Base-by-base conservation (phyloP, 805 yeast genomes). In the Yamadazyma paraphyllophila region DNA sequence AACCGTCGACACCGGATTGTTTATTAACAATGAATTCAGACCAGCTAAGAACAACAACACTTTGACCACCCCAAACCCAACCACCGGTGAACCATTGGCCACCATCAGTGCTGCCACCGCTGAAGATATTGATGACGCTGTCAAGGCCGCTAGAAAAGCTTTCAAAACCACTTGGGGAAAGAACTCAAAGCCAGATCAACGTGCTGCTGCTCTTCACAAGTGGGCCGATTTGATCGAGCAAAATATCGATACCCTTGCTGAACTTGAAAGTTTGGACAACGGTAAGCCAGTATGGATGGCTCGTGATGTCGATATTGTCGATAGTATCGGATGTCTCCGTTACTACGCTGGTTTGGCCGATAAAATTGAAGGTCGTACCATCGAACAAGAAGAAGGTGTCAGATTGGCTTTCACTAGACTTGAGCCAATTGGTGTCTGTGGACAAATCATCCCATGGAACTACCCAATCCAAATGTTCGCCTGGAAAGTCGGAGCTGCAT, bases 321-420 rank as follows among this genome's bases (percentile, higher is more conserved):
- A 78, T 47, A 68, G 80, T 33, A 74, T 79, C 32, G 77, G 70
- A 50, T 77, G 78, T 31, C 71, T 82, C 66, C 77, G 78, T 54
- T 83, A 82, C 60, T 78, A 79, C 57, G 89, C 88, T 36, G 92
- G 94, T 17, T 80, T 82, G 77, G 85, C 89, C 42, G 88, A 85
- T 63, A 80, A 83, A 66, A 71, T 81, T 44, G 69, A 69, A 46
- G 95, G 95, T 13, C 71, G 77, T 48, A 75, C 85, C 12, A 74
- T 83, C 49, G 83, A 83, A 56, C 78, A 82, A 8, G 81, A 77
- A 34, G 67, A 70, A 35, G 70, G 76, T 35, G 82, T 81, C 61
- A 71, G 79, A 41, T 24, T 33, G 15, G 54, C 53, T 31, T 61
- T 51, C 52, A 62, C 66, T 36, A 58, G 78, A 75, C 59, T 51